Evolutionary conservation across 139 green algal species (phyloP).

Genomic region (Desmodesmus armatus): DNA sequence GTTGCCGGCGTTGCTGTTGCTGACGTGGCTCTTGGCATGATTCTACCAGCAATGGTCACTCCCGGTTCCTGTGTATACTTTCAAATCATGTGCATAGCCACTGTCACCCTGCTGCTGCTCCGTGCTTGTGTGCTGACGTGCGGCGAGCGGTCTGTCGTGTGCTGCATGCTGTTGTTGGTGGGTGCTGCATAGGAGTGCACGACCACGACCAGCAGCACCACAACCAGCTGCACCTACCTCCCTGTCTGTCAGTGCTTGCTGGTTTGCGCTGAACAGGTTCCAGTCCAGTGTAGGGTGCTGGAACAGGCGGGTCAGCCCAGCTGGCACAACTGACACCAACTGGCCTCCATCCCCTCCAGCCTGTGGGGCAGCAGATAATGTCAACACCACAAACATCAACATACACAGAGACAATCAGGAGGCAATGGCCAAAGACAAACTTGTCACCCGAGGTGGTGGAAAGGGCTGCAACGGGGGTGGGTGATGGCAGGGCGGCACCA

Average conservation of each 20-base stretch:
- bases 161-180: not conserved
- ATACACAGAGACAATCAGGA: not conserved
- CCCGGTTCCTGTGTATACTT: too few species aligned
- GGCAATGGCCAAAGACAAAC: too few species aligned
- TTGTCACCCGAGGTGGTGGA: too few species aligned
- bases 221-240: conserved; percentile 66
- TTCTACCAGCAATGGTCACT: too few species aligned
- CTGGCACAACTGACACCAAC: conserved; percentile 68
- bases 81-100: too few species aligned
- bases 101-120: not conserved
- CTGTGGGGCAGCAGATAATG: conserved; percentile 41
- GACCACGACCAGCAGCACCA: too few species aligned
- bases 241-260: conserved; percentile 69
- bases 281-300: conserved; percentile 84
- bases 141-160: too few species aligned
- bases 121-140: not conserved
- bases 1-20: too few species aligned
- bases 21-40: too few species aligned
- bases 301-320: conserved; percentile 87
- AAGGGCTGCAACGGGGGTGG: too few species aligned
- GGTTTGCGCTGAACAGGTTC: conserved; percentile 78
- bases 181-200: too few species aligned
- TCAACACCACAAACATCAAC: not conserved
- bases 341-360: conserved; percentile 57
- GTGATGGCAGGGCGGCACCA: too few species aligned